phyloP scores from a whole-genome alignment of 805 yeast species.

The Cyberlindnera euphorbiae region DNA sequence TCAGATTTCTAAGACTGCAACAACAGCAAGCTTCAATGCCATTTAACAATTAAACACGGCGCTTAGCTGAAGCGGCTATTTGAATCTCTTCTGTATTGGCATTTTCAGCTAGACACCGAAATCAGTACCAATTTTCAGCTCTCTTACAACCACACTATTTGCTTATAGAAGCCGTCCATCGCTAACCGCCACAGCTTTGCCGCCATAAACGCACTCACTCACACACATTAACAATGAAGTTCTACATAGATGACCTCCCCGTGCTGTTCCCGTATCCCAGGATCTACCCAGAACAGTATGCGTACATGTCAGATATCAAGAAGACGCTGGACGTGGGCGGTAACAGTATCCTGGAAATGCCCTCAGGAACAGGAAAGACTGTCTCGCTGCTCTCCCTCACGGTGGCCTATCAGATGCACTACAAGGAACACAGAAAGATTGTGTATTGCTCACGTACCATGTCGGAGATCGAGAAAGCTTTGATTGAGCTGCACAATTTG shows the following conservation, averaged over 20 bases:
- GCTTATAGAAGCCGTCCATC: no score
- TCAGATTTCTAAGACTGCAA: no score
- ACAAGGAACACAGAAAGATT: conserved; percentile 90
- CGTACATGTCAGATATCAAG: conserved; percentile 94
- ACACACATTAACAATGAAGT: conserved; percentile 30
- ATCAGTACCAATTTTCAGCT: no score
- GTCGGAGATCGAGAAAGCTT: conserved; percentile 97
- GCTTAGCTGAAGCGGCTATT: neutral
- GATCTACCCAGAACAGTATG: conserved; percentile 97
- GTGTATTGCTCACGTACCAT: conserved; percentile 98
- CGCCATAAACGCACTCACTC: neutral
- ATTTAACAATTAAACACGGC: neutral
- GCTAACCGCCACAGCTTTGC: neutral
- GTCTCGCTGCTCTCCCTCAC: conserved; percentile 86
- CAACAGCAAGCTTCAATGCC: no score
- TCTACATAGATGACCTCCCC: conserved; percentile 92
- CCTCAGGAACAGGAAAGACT: conserved; percentile 99
- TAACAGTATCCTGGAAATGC: conserved; percentile 95
- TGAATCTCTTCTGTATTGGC: neutral
- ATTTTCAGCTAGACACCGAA: no score
- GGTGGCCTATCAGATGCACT: conserved; percentile 90
- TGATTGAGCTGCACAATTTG: conserved; percentile 81
- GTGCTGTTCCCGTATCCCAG: conserved; percentile 94
- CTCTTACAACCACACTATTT: no score
- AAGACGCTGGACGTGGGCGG: conserved; percentile 94